Evolutionary conservation across 139 green algal species (phyloP).

Genomic region (Chloropicon primus): DNA sequence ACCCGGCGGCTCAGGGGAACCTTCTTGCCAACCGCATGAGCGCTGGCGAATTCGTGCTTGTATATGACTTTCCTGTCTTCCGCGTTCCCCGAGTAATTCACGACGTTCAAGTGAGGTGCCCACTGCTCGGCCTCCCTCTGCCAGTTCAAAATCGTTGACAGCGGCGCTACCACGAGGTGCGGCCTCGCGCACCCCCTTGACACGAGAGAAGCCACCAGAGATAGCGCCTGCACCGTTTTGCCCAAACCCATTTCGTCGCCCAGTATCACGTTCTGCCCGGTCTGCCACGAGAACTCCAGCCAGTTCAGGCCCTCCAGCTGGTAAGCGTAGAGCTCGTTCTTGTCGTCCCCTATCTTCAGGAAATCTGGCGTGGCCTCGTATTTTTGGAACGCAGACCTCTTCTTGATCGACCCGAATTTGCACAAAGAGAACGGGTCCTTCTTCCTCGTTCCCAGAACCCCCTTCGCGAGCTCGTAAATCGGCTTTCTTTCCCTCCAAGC

Average conservation of each 20-base stretch:
- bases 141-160: constrained; percentile 72
- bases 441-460: neutral
- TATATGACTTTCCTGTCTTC: constrained; percentile 32
- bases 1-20: constrained; percentile 17
- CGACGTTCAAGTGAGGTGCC: constrained; percentile 57
- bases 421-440: neutral
- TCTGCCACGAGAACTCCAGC: constrained; percentile 40
- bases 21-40: neutral
- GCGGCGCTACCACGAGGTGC: constrained; percentile 62
- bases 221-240: constrained; percentile 58
- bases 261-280: constrained; percentile 49
- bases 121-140: constrained; percentile 53
- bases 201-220: constrained; percentile 33
- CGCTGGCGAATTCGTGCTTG: constrained; percentile 28
- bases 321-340: constrained; percentile 42
- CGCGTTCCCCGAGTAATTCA: constrained; percentile 39
- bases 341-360: constrained; percentile 21
- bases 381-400: neutral
- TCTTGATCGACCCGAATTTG: neutral
- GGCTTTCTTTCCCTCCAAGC: neutral
- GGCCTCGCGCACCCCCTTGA: constrained; percentile 30
- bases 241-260: constrained; percentile 50
- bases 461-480: neutral
- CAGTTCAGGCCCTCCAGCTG: constrained; percentile 73
- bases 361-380: constrained; percentile 32